Percentiles rank a stretch among this genome's conserved stretches.
phyloP scores from a whole-genome alignment of 805 yeast species.

The Yarrowia sp. region DNA sequence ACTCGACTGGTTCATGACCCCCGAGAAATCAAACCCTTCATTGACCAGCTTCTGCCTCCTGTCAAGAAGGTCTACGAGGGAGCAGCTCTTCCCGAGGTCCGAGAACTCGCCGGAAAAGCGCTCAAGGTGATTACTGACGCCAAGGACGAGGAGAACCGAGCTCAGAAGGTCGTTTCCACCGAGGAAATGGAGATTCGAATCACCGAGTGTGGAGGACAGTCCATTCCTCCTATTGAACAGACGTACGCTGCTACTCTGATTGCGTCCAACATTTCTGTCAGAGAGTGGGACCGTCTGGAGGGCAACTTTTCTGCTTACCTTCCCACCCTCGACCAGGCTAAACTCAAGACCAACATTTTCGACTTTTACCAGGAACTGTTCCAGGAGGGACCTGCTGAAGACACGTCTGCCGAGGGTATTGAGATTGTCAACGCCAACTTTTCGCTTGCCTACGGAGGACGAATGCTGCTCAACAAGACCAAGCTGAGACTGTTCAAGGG shows the following conservation, averaged over 20 bases:
- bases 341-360: constrained; percentile 39
- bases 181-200: constrained; percentile 44
- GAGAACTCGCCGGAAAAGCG: constrained; percentile 89
- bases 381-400: constrained; percentile 48
- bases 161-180: constrained; percentile 67
- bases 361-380: constrained; percentile 41
- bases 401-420: constrained; percentile 72
- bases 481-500: constrained; percentile 84
- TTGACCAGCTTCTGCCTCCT: constrained; percentile 89
- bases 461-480: constrained; percentile 94
- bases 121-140: constrained; percentile 78
- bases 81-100: constrained; percentile 94
- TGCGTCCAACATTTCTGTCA: constrained; percentile 39
- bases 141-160: constrained; percentile 66
- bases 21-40: constrained; percentile 81
- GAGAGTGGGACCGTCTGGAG: constrained; percentile 41
- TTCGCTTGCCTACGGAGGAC: constrained; percentile 94
- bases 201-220: constrained; percentile 43
- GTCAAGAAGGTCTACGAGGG: constrained; percentile 81
- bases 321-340: constrained; percentile 42
- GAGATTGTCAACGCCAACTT: constrained; percentile 93
- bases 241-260: constrained; percentile 41
- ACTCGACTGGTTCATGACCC: constrained; percentile 93
- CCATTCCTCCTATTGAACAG: constrained; percentile 38
- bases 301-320: constrained; percentile 48